These are phyloP conservation scores for Vitis vinifera DNA, from an alignment of 164 flowering plant species.

Conservation along the genomic window DNA sequence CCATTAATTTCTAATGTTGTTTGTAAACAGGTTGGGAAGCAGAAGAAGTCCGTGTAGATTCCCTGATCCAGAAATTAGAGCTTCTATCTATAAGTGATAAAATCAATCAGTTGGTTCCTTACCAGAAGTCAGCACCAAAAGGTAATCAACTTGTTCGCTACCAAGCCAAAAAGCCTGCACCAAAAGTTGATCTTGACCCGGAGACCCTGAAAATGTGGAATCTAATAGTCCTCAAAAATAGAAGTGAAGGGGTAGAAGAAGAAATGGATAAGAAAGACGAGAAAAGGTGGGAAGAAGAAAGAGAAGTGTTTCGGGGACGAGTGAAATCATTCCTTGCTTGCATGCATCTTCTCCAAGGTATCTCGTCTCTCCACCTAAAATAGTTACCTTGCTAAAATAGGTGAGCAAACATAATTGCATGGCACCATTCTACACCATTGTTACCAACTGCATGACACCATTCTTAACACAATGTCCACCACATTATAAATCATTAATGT, in stretches of 20 bases:
- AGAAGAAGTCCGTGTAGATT: background rate
- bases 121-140: slow-evolving; percentile 1
- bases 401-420: too few species aligned
- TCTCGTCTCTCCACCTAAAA: too few species aligned
- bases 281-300: slow-evolving; percentile 50
- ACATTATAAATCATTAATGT: too few species aligned
- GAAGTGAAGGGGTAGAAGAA: slow-evolving; percentile 14
- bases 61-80: background rate
- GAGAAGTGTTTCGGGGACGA: slow-evolving; percentile 39
- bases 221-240: slow-evolving; percentile 13
- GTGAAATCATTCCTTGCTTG: slow-evolving; percentile 47
- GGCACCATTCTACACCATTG: too few species aligned
- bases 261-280: slow-evolving; percentile 26
- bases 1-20: too few species aligned
- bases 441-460: too few species aligned
- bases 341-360: slow-evolving; percentile 76
- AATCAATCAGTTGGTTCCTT: slow-evolving; percentile 11
- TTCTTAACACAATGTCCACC: too few species aligned
- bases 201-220: slow-evolving; percentile 27
- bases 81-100: background rate
- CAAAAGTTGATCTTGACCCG: slow-evolving; percentile 24
- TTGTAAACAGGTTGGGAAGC: too few species aligned
- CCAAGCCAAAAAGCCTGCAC: background rate
- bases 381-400: background rate
- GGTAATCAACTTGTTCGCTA: background rate